Evolutionary conservation across 805 yeast genomes (phyloP), one percentile per base, ranked within the genome.

Genomic region (Kluyveromyces lactis): DNA sequence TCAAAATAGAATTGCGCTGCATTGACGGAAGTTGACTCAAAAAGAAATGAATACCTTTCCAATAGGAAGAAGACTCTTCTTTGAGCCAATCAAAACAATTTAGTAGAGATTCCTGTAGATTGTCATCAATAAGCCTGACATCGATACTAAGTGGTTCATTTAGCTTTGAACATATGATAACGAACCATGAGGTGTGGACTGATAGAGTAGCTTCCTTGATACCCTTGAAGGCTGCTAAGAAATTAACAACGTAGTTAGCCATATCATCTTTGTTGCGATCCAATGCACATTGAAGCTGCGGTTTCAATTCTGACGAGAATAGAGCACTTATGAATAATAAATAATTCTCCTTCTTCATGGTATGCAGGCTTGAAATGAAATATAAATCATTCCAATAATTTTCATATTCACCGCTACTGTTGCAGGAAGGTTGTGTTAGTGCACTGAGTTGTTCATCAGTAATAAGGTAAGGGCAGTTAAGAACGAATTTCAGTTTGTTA

Each of bases 301-400:
- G 30, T 13, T 18, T 24, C 8, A n/a, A 10, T 15, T 23, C n/a
- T 16, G 17, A 24, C 3, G 30, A 34, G 16, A 34, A 34, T 17
- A 34, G 24, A 6, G 12, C 16, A 8, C 21, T 2, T 7, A 34
- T 12, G 24, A 24, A 34, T 11, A 10, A 9, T 17, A 17, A 12
- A 24, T 26, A 26, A 18, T 34, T 34, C 13, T 27, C 13, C 16
- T 6, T 6, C 11, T 6, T 15, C 7, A 5, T n/a, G 16, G 11
- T n/a, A 11, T 5, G 16, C n/a, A 11, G 6, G 5, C 11, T 27
- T n/a, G 13, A 12, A 12, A 27, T n/a, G 16, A 27, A 34, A n/a
- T 18, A 34, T 18, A 34, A 15, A 24, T 17, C 30, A 13, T 34
- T 26, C 37, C 37, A 34, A 9, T n/a, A 12, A 9, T n/a, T 26